Evolutionary conservation across 805 yeast genomes (phyloP).

Genomic region (Komagataella pastoris): DNA sequence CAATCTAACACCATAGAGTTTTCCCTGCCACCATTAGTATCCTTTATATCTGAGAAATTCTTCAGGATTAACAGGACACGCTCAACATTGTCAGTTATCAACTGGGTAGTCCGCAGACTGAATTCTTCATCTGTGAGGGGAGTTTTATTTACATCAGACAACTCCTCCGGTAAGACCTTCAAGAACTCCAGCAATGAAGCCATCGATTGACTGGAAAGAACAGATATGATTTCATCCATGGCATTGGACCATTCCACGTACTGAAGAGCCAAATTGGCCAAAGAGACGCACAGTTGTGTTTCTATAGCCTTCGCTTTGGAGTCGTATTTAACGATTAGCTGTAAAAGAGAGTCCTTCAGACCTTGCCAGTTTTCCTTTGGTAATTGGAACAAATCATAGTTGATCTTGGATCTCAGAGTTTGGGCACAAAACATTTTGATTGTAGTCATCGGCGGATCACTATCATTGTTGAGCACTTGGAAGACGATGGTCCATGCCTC

Average conservation of each 20-base stretch:
- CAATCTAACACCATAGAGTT: constrained; percentile 50
- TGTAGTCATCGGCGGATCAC: constrained; percentile 18
- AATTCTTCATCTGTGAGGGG: constrained; percentile 78
- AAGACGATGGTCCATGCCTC: constrained; percentile 73
- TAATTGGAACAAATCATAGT: constrained; percentile 74
- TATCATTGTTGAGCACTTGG: constrained; percentile 27
- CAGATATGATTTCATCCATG: constrained; percentile 47
- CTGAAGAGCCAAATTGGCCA: constrained; percentile 77
- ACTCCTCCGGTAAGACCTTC: constrained; percentile 84
- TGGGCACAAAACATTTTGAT: constrained; percentile 80
- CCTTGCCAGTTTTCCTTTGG: constrained; percentile 40
- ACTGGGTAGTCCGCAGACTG: constrained; percentile 42
- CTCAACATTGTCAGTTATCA: constrained; percentile 56
- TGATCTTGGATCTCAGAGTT: constrained; percentile 73
- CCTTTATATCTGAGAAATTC: constrained; percentile 22
- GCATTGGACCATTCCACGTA: constrained; percentile 61
- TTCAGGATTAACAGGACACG: constrained; percentile 53
- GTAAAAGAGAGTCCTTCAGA: constrained; percentile 58
- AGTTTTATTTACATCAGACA: constrained; percentile 61
- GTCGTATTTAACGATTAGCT: constrained; percentile 36
- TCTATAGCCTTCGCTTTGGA: constrained; percentile 44
- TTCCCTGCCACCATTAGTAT: constrained; percentile 6
- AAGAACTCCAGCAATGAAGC: constrained; percentile 61
- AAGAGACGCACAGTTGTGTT: constrained; percentile 70
- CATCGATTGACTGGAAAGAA: constrained; percentile 28